Evolutionary conservation across 1,284 basidiomycete genomes (phyloP), one percentile per base, ranked within the genome.

Genomic region (Albatrellus sp.): DNA sequence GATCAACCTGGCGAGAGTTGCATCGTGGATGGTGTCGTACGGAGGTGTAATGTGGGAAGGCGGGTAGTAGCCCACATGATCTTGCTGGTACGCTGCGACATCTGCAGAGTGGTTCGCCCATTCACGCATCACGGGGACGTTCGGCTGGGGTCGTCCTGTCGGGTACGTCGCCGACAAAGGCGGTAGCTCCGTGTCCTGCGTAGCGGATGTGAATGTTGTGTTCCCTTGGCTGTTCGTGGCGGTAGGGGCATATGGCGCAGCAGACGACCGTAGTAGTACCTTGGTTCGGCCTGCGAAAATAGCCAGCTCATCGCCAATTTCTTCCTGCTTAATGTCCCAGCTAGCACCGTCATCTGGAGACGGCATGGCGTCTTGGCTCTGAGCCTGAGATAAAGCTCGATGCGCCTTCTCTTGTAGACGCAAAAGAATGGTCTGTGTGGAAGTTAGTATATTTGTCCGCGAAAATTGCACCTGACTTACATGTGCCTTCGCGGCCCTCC

Each of bases 261-360:
- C 34, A 35, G 46, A 42, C 5, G 47, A 37, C n/a, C 50, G 52
- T 24, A 80, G 52, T 24, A 80, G 67, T 40, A 80, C 70, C 11
- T 73, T 67, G 0, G 72, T 75, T 47, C 71, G 70, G 2, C 78
- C 78, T 2, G 76, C 73, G 51, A 78, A 73, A 35, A 81, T 75
- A 0, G 69, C 63, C 7, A 81, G 61, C 40, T 80, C 79, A 47
- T 80, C 79, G 5, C 74, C 69, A 11, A 49, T 17, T 43, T 62
- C 62, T 28, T 72, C 70, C 43, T 57, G 54, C 14, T 56, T 56
- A 42, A 72, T 57, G 28, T 60, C 59, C 72, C 69, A 73, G 6
- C 64, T 55, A 17, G 66, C 66, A 9, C 62, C 64, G 3, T 65
- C 54, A n/a, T 61, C 58, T 7, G 53, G 57, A 2, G 54, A 51